Evolutionary conservation across 208 protist species (phyloP), one percentile per base, ranked within the genome.

Genomic region (Herpetomonas samuelpessoai): DNA sequence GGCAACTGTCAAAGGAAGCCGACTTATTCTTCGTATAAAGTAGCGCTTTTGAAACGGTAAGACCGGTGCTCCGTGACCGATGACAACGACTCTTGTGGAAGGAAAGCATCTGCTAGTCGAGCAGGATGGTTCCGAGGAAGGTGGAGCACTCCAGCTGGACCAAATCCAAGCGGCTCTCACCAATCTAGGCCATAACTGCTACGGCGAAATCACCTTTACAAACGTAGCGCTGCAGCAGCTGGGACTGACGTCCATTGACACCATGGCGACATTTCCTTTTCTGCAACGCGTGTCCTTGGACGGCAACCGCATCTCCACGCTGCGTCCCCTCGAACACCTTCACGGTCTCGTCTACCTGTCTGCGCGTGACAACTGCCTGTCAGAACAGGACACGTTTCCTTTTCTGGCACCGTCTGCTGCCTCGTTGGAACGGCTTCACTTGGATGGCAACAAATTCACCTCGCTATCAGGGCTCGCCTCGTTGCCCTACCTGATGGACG

Each of bases 201-300:
- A 72, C 24, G 85, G 85, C 22, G 58, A 74, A 28, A 57, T 95
- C 26, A 76, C 89, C 10, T 86, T 79, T 62, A 88, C 74, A 16
- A 45, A 52, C 7, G 81, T 68, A 41, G 51, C 65, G 25, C 71
- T 95, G 31, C 24, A 31, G 3, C 47, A 57, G 0, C 44, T 55
- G 14, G 7, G 35, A 9, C 73, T 95, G 48, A 65, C 35, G 3
- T 61, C 69, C 25, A 71, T 92, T 24, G 51, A 68, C 4, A 45
- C 63, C 14, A 48, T 95, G 6, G 57, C 62, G 28, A 47, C 39
- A 0, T 95, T 81, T 55, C 45, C 38, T n/a, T 76, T 87, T 58
- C 59, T 95, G 9, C 88, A 95, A 58, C 76, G 72, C 18, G 41
- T 95, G 12, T 71, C 61, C 22, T 54, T 94, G 4, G 74, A 91